Conservation (phyloP, 176 grass and related monocot genomes). For the Carex cristatella region DNA sequence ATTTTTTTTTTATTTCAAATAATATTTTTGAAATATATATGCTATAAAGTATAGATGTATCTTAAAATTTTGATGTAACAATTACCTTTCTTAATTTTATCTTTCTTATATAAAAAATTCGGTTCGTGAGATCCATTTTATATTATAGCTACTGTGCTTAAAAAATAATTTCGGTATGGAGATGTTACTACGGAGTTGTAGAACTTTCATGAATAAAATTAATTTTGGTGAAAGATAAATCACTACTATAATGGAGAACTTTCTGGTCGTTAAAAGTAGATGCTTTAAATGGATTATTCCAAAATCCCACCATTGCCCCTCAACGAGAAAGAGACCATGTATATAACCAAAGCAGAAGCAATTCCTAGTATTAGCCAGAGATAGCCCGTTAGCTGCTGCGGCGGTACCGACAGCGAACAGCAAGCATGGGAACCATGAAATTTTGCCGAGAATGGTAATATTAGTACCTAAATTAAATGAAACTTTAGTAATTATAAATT, state of each 20-base stretch:
- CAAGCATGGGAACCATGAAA: constrained; percentile 25
- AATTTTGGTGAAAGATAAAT: too few relatives aligned
- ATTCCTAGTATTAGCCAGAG: neutral
- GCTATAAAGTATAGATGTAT: too few relatives aligned
- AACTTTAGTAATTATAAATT: neutral
- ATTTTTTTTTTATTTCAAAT: too few relatives aligned
- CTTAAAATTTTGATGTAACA: too few relatives aligned
- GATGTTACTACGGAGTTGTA: too few relatives aligned
- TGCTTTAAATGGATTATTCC: neutral
- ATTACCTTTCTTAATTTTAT: too few relatives aligned
- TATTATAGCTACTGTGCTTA: too few relatives aligned
- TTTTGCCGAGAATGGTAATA: constrained; percentile 35
- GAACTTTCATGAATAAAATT: too few relatives aligned
- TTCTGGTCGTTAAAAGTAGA: neutral
- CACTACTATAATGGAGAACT: neutral
- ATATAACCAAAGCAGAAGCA: neutral
- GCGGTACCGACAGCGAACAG: neutral
- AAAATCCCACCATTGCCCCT: neutral
- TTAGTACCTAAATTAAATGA: neutral
- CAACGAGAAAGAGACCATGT: neutral
- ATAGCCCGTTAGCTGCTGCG: neutral
- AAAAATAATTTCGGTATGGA: too few relatives aligned
- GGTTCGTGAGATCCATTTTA: too few relatives aligned
- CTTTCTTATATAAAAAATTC: too few relatives aligned
- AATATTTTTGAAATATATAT: too few relatives aligned